Percentiles rank a stretch among this genome's conserved stretches.
phyloP scores from a whole-genome alignment of 2,329 filamentous ascomycete species.

The Stagonosporopsis tanaceti region DNA sequence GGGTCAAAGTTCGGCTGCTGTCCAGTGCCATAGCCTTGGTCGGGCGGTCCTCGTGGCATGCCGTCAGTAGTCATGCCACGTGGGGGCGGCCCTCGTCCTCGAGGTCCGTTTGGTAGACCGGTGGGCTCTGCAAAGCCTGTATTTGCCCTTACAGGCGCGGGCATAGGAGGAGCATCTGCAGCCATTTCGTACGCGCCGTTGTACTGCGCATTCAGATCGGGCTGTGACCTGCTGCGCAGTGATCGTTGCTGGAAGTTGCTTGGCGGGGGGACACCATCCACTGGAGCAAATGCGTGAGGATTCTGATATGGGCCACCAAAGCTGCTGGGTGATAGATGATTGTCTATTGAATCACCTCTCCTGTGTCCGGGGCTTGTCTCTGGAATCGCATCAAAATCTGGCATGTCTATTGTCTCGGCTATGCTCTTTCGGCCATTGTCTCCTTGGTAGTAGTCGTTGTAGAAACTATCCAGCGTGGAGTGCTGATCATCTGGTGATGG shows the following conservation, averaged over 20 bases:
- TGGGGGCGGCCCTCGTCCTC: constrained; percentile 39
- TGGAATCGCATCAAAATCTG: constrained; percentile 68
- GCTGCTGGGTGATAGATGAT: constrained; percentile 39
- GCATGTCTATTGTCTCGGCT: constrained; percentile 65
- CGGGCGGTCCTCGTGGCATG: constrained; percentile 7
- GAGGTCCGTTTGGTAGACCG: constrained; percentile 38
- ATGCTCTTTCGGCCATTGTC: constrained; percentile 47
- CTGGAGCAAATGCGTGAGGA: constrained; percentile 16
- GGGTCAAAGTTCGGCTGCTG: constrained; percentile 40
- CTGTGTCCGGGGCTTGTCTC: constrained; percentile 41
- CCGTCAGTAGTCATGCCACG: constrained; percentile 33
- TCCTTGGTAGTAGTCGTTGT: constrained; percentile 58
- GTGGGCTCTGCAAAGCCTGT: constrained; percentile 42
- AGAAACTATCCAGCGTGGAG: constrained; percentile 60
- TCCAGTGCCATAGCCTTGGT: constrained; percentile 23
- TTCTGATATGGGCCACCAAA: constrained; percentile 1
- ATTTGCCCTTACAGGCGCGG: constrained; percentile 60
- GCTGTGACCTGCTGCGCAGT: constrained; percentile 71
- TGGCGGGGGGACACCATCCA: constrained; percentile 13
- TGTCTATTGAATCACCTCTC: constrained; percentile 49
- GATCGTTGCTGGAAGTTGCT: constrained; percentile 50
- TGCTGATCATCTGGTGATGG: constrained; percentile 40
- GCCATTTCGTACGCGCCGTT: constrained; percentile 73
- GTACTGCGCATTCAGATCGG: constrained; percentile 60
- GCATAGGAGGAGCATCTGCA: constrained; percentile 61